Conservation (phyloP, 192 early-diverging fungal species). For the Backusella liffmaniae region DNA sequence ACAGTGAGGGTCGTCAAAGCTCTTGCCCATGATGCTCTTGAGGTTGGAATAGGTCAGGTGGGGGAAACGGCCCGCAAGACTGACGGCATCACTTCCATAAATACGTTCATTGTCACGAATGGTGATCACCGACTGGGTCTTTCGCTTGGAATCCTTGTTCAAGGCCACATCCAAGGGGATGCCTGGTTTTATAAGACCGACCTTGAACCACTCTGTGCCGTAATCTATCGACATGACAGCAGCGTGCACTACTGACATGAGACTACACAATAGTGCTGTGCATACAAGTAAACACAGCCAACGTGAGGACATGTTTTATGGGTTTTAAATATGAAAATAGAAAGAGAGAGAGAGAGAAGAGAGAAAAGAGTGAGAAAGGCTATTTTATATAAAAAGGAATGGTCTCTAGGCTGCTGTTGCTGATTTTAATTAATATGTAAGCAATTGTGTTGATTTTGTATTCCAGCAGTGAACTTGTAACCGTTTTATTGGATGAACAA, state of each 20-base stretch:
- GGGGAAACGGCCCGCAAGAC: conserved; percentile 77
- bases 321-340: not conserved
- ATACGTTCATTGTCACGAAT: conserved; percentile 79
- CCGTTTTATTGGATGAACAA: not conserved
- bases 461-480: conserved; percentile 1
- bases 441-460: not conserved
- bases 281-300: conserved; percentile 2
- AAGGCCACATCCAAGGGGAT: conserved; percentile 91
- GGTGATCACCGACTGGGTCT: conserved; percentile 83
- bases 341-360: not conserved
- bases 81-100: conserved; percentile 87
- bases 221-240: conserved; percentile 96
- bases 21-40: conserved; percentile 81
- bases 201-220: conserved; percentile 97
- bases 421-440: not conserved
- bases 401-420: not conserved
- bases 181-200: conserved; percentile 88
- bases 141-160: conserved; percentile 94
- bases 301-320: not conserved
- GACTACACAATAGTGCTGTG: not conserved
- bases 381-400: too few species aligned
- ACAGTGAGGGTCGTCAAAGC: conserved; percentile 66
- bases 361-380: not conserved
- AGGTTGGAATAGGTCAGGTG: conserved; percentile 78
- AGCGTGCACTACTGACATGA: conserved; percentile 32